Base-by-base conservation (phyloP, 2,329 filamentous ascomycete species). In the Talaromyces marneffei region DNA sequence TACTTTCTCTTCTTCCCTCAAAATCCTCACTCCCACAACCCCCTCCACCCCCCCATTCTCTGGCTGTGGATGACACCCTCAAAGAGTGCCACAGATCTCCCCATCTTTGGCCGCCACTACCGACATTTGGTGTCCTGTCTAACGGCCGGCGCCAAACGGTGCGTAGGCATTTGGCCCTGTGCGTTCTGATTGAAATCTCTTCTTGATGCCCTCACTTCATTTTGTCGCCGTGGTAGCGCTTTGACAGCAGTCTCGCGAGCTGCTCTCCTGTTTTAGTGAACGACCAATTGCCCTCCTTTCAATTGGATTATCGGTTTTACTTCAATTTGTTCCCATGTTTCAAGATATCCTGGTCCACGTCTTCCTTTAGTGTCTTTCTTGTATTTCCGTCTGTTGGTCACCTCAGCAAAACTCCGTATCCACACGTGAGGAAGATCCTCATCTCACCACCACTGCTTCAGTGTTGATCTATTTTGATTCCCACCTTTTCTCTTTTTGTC, bases 41-140 rank as follows among this genome's bases (percentile, higher is more conserved):
- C 54, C 61, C 58, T 53, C 66, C 59, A 59, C 54, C 61, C 58
- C 55, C 66, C 58, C 64, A 61, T 62, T 46, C 58, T 65, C 65
- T 67, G 44, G 37, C 48, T 23, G 56, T 54, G 60, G 48, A 59
- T 62, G 60, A 46, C 60, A 54, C 60, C 29, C 37, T 57, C 46
- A 58, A 48, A 63, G 64, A 57, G 42, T 62, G 54, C 60, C 65
- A 65, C 65, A 66, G 69, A 66, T 69, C 66, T 69, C 69, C 69
- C 69, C 65, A 68, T 65, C 60, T 70, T 73, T 76, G 74, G 74
- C 73, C 74, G 74, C 74, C 74, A 76, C 74, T 75, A 74, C 74
- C 74, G 74, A 73, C 75, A 69, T 70, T 75, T 75, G 74, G 74
- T 76, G 74, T 76, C 74, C 74, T 76, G 74, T 76, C 73, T 76